Base-by-base conservation (phyloP, 2,329 filamentous ascomycete species). In the Aspergillus hortae region DNA sequence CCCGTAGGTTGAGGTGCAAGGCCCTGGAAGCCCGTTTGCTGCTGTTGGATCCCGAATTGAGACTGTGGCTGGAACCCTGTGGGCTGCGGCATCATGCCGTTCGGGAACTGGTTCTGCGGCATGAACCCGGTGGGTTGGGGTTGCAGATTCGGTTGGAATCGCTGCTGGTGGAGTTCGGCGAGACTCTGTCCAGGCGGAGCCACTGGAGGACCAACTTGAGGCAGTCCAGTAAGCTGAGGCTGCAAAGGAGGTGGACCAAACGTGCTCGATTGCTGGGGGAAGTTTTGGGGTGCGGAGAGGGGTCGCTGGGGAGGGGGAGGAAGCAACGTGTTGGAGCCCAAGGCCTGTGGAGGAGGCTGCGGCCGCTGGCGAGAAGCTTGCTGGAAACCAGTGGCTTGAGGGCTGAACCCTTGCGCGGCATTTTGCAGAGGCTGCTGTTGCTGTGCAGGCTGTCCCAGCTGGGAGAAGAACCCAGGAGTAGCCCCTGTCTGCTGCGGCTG, bases 241-340 rank as follows among this genome's bases (percentile, higher is more conserved):
- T 92, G 87, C 60, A 96, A 73, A 14, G 89, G 85, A 46, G 89
- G 84, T 15, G 87, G 82, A 6, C 82, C 81, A 68, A 95, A 94
- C 4, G 79, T 80, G 69, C 81, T 91, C 43, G 85, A 84, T 65
- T 85, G 84, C 64, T 88, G 87, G 46, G 83, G 72, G 54, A 79
- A 87, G 49, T 90, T 88, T 67, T 90, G 88, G 23, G 94, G 92
- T 36, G 94, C 92, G 38, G 92, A 96, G 11, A 94, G 80, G 6
- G 94, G 88, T 55, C 94, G 82, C 48, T 85, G 82, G 10, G 91
- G 90, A 15, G 89, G 90, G 6, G 91, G 90, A 45, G 87, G 82
- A 56, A 92, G 82, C 35, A 95, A 77, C 15, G 84, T 83, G 36
- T 82, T 77, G 46, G 77, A 79, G 52, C 83, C 80, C 55, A 80